Evolutionary conservation across 148 eudicot species (phyloP).

Genomic region (Cornus controversa): DNA sequence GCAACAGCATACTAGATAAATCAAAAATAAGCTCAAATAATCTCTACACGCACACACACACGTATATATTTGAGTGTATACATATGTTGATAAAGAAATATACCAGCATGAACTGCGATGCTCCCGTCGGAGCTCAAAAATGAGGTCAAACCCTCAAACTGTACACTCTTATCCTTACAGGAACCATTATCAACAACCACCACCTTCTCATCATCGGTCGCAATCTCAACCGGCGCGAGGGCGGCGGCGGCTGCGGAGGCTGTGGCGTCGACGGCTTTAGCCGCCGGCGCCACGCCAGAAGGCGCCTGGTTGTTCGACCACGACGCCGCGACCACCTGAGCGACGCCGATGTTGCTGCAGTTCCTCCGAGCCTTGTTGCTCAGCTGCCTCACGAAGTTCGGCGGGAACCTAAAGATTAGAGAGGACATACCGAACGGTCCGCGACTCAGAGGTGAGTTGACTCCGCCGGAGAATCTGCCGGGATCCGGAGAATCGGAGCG

Average conservation of each 20-base stretch:
- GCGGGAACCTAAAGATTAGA: slow-evolving; percentile 66
- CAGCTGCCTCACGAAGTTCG: slow-evolving; percentile 79
- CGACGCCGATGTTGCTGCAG: slow-evolving; percentile 92
- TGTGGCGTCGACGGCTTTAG: slow-evolving; percentile 21
- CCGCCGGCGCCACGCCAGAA: slow-evolving; percentile 13
- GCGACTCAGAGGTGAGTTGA: slow-evolving; percentile 1
- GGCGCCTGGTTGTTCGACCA: slow-evolving; percentile 49
- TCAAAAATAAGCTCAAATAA: not conserved
- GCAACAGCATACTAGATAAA: not conserved
- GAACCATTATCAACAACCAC: slow-evolving; percentile 20
- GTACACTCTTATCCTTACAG: slow-evolving; percentile 24
- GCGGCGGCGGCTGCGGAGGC: slow-evolving; percentile 31
- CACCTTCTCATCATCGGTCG: slow-evolving; percentile 23
- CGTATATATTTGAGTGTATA: not conserved
- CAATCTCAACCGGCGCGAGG: slow-evolving; percentile 28
- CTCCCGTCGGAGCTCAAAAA: slow-evolving; percentile 78
- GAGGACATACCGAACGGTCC: slow-evolving; percentile 41
- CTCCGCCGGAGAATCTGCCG: slow-evolving; percentile 20
- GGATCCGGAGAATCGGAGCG: slow-evolving; percentile 24
- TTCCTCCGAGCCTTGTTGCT: slow-evolving; percentile 84
- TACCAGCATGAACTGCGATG: slow-evolving; percentile 91
- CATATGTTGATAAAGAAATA: not conserved
- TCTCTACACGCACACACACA: no score
- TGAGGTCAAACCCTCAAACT: slow-evolving; percentile 28
- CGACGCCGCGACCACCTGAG: slow-evolving; percentile 77